Evolutionary conservation across 306 rosid species (phyloP).

Genomic region (Trichosanthes truncata): DNA sequence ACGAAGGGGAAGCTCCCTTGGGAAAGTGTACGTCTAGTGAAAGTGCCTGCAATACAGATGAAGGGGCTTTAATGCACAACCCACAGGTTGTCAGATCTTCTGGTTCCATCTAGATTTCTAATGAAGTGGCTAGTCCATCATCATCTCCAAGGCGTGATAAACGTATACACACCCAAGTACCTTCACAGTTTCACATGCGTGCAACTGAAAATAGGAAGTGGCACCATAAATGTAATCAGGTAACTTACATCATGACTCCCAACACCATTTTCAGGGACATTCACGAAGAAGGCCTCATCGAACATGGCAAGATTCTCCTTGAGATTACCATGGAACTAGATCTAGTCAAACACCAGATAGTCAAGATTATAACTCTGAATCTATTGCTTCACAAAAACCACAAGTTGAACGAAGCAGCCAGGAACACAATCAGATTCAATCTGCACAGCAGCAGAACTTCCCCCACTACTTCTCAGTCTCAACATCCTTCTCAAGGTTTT

Average conservation of each 20-base stretch:
- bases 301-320: conserved; percentile 31
- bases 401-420: conserved; percentile 44
- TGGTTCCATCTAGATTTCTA: conserved; percentile 29
- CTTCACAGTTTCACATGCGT: conserved; percentile 25
- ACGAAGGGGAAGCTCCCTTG: conserved; percentile 21
- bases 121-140: conserved; percentile 27
- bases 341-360: conserved; percentile 26
- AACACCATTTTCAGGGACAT: conserved; percentile 28
- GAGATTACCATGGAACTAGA: conserved; percentile 26
- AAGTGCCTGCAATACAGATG: conserved; percentile 22
- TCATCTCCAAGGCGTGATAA: conserved; percentile 28
- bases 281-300: conserved; percentile 36
- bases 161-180: conserved; percentile 16
- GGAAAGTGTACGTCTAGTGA: conserved; percentile 29
- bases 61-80: conserved; percentile 17
- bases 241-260: conserved; percentile 35
- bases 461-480: conserved; percentile 36
- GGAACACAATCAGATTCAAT: conserved; percentile 44
- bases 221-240: conserved; percentile 32
- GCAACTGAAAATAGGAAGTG: conserved; percentile 32
- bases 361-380: conserved; percentile 32
- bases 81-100: conserved; percentile 29
- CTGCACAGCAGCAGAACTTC: conserved; percentile 32
- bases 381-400: conserved; percentile 21
- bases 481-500: conserved; percentile 23